Percentiles rank a stretch among this genome's conserved stretches.
These are phyloP conservation scores for Thuja plicata DNA, from an alignment of 83 land plant genomes.

Conservation along the genomic window DNA sequence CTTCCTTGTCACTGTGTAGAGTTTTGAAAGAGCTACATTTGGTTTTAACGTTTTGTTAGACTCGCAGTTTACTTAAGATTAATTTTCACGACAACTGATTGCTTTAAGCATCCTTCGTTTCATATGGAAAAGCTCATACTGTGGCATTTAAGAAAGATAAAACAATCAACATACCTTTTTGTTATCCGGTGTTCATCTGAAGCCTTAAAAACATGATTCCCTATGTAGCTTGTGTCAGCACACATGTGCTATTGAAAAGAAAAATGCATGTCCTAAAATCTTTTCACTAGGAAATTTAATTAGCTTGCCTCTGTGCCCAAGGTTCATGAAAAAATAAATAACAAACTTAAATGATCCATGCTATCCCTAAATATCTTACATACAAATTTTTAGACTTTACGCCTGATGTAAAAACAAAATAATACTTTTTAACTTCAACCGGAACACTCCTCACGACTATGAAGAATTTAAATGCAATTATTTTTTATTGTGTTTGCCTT, in stretches of 20 bases:
- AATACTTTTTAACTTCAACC: not conserved
- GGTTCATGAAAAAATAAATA: not conserved
- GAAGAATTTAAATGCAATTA: not conserved
- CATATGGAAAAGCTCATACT: not conserved
- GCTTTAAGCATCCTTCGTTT: not conserved
- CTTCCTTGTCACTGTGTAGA: too few species aligned
- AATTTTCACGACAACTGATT: not conserved
- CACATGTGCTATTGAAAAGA: not conserved
- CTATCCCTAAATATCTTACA: not conserved
- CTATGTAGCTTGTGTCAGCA: not conserved
- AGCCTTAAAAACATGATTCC: too few species aligned
- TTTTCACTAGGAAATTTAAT: not conserved
- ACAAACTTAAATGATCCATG: not conserved
- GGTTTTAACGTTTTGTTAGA: not conserved
- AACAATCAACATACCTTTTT: not conserved
- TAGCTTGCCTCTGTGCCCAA: not conserved
- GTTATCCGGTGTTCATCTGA: too few species aligned
- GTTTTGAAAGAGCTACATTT: not conserved
- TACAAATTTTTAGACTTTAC: not conserved
- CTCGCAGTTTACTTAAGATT: not conserved
- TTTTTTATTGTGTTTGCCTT: too few species aligned
- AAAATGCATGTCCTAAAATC: not conserved
- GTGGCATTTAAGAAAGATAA: not conserved
- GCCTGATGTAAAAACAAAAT: not conserved
- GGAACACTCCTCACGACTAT: not conserved